phyloP scores from a whole-genome alignment of 768 basidiomycete genomes.

The Lepiota venenata region DNA sequence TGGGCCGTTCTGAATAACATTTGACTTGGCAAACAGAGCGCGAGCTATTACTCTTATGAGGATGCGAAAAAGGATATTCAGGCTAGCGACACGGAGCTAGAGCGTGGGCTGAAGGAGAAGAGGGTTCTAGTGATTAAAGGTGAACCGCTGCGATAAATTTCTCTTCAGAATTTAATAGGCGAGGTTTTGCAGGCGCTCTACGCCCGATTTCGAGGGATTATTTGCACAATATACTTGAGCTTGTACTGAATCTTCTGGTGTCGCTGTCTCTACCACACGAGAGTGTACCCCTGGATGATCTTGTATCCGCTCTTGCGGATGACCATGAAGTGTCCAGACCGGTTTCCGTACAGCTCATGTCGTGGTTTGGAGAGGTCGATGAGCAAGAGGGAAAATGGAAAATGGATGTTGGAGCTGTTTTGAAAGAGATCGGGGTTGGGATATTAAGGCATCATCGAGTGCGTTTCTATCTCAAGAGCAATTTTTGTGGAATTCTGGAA shows the following conservation, averaged over 20 bases:
- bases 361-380: conserved; percentile 74
- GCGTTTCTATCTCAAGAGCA: background rate
- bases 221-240: conserved; percentile 68
- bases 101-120: conserved; percentile 56
- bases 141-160: too few relatives aligned
- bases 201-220: conserved; percentile 68
- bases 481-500: background rate
- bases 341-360: conserved; percentile 67
- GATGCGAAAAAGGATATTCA: conserved; percentile 67
- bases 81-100: conserved; percentile 78
- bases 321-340: conserved; percentile 67
- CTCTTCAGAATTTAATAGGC: background rate
- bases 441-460: conserved; percentile 65
- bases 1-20: background rate
- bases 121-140: conserved; percentile 75
- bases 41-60: conserved; percentile 44
- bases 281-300: conserved; percentile 52
- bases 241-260: conserved; percentile 72
- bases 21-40: background rate
- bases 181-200: conserved; percentile 61
- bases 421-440: conserved; percentile 76
- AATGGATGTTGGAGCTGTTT: conserved; percentile 57
- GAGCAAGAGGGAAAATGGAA: conserved; percentile 51
- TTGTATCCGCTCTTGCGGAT: conserved; percentile 58
- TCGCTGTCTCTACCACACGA: conserved; percentile 52